Percentiles rank a stretch among this genome's conserved stretches.
phyloP scores from a whole-genome alignment of 441 rosid species.

The Adansonia grandidieri region DNA sequence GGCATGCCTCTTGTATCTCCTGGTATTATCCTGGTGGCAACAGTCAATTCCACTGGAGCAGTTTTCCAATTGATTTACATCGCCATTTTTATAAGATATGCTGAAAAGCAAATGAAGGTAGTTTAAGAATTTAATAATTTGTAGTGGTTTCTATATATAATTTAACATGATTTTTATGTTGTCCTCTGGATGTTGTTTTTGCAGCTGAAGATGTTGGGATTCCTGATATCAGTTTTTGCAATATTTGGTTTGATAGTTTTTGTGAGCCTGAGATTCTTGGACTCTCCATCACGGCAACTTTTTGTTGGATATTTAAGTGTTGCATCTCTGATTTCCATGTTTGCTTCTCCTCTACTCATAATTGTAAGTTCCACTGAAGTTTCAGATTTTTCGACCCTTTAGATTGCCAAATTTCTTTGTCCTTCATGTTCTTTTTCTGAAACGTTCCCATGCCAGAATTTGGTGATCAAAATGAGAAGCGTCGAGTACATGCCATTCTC shows the following conservation, averaged over 20 bases:
- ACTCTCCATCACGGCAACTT: slow-evolving; percentile 34
- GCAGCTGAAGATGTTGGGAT: slow-evolving; percentile 59
- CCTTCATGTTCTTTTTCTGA: neutral
- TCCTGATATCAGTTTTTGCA: slow-evolving; percentile 41
- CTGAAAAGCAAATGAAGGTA: slow-evolving; percentile 53
- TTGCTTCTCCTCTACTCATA: slow-evolving; percentile 62
- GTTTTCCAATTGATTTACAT: slow-evolving; percentile 57
- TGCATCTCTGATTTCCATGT: slow-evolving; percentile 63
- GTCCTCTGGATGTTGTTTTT: slow-evolving; percentile 21
- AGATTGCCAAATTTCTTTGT: slow-evolving; percentile 10
- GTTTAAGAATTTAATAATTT: neutral
- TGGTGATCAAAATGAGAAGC: slow-evolving; percentile 60
- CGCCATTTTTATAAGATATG: slow-evolving; percentile 46
- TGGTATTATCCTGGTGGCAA: slow-evolving; percentile 49
- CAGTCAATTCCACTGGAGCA: slow-evolving; percentile 62
- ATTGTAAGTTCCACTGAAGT: slow-evolving; percentile 42
- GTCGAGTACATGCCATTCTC: slow-evolving; percentile 70
- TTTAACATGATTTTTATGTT: neutral
- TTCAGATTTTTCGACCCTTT: neutral
- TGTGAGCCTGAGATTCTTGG: slow-evolving; percentile 42
- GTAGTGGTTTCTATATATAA: neutral
- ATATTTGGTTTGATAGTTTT: slow-evolving; percentile 37
- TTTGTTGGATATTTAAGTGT: slow-evolving; percentile 59
- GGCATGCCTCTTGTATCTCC: slow-evolving; percentile 57
- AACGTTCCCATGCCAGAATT: slow-evolving; percentile 40